Evolutionary conservation across 2,329 filamentous ascomycete genomes (phyloP).

Genomic region (Rhexocercosporidium sp.): DNA sequence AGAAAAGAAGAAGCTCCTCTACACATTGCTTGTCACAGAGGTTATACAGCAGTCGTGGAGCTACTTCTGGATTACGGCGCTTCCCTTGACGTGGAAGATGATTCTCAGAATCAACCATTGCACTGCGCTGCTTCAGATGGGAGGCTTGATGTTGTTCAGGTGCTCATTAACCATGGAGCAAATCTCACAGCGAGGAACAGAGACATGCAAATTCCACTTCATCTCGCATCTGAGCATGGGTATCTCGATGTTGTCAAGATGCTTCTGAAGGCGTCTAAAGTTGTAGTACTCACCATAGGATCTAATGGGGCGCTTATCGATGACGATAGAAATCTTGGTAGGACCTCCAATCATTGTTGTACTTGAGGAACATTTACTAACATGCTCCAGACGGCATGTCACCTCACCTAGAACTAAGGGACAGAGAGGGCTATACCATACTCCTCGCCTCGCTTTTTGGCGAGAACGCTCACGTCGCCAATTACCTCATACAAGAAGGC

Average conservation of each 20-base stretch:
- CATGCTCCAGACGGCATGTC: background rate
- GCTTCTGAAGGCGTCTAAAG: background rate
- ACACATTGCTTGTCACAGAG: slow-evolving; percentile 8
- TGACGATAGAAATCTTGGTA: background rate
- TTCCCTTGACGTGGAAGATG: background rate
- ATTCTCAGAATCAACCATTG: slow-evolving; percentile 2
- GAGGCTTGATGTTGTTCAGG: background rate
- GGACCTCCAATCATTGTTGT: background rate
- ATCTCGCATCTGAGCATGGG: slow-evolving; percentile 7
- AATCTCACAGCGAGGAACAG: slow-evolving; percentile 4
- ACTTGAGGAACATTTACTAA: background rate
- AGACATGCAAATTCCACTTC: slow-evolving; percentile 13
- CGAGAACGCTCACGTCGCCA: background rate
- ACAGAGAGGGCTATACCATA: slow-evolving; percentile 1
- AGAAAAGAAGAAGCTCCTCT: slow-evolving; percentile 6
- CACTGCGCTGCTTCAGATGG: slow-evolving; percentile 5
- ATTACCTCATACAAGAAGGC: slow-evolving; percentile 17
- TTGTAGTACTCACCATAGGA: background rate
- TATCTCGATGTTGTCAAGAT: slow-evolving; percentile 2
- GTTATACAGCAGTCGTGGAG: background rate
- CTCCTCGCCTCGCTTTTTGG: slow-evolving; percentile 1
- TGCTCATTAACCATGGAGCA: slow-evolving; percentile 8
- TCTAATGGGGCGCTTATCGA: background rate
- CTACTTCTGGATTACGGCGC: slow-evolving; percentile 10
- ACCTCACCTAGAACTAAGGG: slow-evolving; percentile 3